Percentiles rank a stretch among this genome's conserved stretches.
Evolutionary conservation across 164 flowering plant species (phyloP).

Genomic region (Chloranthus sessilifolius): DNA sequence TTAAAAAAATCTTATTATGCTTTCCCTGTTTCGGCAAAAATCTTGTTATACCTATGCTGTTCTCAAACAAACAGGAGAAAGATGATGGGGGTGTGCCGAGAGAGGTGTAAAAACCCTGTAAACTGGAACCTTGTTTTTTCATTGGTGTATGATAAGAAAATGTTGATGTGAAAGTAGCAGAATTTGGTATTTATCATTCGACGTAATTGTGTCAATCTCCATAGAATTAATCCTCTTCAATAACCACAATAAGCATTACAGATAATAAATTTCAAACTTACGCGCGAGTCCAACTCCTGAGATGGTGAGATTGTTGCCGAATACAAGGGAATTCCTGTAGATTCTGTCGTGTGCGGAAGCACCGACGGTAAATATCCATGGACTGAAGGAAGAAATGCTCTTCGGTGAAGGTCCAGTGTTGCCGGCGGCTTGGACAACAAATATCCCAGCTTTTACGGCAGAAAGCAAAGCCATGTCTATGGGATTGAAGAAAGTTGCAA

Average conservation of each 20-base stretch:
- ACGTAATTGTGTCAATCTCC: too few relatives aligned
- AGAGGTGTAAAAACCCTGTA: too few relatives aligned
- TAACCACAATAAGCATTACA: background rate
- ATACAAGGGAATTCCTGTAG: conserved; percentile 64
- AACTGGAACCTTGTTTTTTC: too few relatives aligned
- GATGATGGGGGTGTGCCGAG: too few relatives aligned
- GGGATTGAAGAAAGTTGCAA: conserved; percentile 94
- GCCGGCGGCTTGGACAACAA: conserved; percentile 98
- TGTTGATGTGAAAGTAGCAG: too few relatives aligned
- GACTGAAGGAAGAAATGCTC: conserved; percentile 94
- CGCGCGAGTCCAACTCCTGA: conserved; percentile 94
- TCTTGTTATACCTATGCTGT: too few relatives aligned
- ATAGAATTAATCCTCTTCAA: too few relatives aligned
- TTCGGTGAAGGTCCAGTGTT: conserved; percentile 95
- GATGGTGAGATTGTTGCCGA: conserved; percentile 76
- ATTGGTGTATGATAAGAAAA: too few relatives aligned
- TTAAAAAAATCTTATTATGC: too few relatives aligned
- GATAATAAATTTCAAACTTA: conserved; percentile 29
- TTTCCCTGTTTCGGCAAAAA: too few relatives aligned
- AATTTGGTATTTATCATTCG: too few relatives aligned
- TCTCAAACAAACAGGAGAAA: too few relatives aligned
- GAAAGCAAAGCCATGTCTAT: conserved; percentile 95
- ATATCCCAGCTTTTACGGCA: conserved; percentile 86
- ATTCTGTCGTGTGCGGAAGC: conserved; percentile 86
- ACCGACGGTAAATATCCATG: conserved; percentile 98